Evolutionary conservation across 2,329 filamentous ascomycete species (phyloP), one percentile per base, ranked within the genome.

Genomic region (Cucurbitaria berberidis): DNA sequence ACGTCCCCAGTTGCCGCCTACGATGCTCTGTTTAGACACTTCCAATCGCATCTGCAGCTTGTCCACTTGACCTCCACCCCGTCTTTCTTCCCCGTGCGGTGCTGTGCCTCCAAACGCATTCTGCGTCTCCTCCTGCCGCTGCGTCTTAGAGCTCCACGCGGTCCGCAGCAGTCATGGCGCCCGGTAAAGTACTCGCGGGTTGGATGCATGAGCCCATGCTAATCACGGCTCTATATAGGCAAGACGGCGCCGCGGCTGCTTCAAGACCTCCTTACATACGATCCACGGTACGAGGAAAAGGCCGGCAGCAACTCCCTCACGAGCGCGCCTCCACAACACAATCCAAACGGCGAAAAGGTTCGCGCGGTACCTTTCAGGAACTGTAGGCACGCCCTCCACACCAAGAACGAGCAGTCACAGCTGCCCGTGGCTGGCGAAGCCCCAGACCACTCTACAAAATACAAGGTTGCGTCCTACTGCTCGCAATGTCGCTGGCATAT

Each of bases 401-500:
- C 76, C 40, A 89, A 89, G 67, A 56, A 74, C 18, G 76, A 78
- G 40, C 85, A 88, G 69, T 84, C 82, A 48, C 70, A 76, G 27
- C 67, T 81, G 22, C 78, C 81, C 5, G 68, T 70, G 10, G 68
- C 76, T 10, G 79, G 81, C 50, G 67, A 74, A 26, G 65, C 72
- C 27, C 69, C 76, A 30, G 69, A 74, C 53, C 59, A 60, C 27
- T 54, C 69, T 6, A 79, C 80, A 2, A 67, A 78, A 41, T 86
- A 83, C 67, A 84, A 81, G 60, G 77, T 88, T 24, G 82, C 86
- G 15, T 80, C 85, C 3, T 80, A 85, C 59, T 90, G 88, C 72
- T 74, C 78, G 50, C 78, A 77, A 53, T 90, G 88, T 68, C 82
- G 84, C 45, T 80, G 80, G 64, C 87, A 90, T 72, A 75, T 89